Percentiles rank a stretch among this genome's conserved stretches.
phyloP scores from a whole-genome alignment of 805 yeast genomes.

The Kluyveromyces dobzhanskii region DNA sequence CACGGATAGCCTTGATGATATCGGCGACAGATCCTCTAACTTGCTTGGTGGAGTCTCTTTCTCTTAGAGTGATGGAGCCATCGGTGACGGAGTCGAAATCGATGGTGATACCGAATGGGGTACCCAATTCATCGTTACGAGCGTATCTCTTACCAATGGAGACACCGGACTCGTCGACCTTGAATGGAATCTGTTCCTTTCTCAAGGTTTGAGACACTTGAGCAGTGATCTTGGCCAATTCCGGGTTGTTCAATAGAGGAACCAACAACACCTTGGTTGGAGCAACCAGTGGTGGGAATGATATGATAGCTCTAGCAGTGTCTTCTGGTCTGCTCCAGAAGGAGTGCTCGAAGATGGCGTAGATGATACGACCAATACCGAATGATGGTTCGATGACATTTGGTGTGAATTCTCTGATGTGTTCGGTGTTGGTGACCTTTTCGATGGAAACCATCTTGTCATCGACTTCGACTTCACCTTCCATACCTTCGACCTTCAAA shows the following conservation, averaged over 20 bases:
- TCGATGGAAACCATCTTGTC: constrained; percentile 63
- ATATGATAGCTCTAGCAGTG: constrained; percentile 77
- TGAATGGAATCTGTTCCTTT: constrained; percentile 79
- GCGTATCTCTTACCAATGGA: constrained; percentile 97
- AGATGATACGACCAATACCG: constrained; percentile 96
- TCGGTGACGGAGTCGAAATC: constrained; percentile 91
- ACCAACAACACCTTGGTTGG: constrained; percentile 96
- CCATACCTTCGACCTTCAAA: constrained; percentile 59
- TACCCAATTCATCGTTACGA: constrained; percentile 96
- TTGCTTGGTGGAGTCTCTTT: constrained; percentile 94
- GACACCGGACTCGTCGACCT: constrained; percentile 94
- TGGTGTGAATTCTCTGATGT: constrained; percentile 91
- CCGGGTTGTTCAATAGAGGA: constrained; percentile 81
- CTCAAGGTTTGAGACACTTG: constrained; percentile 66
- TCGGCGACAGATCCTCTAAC: constrained; percentile 84
- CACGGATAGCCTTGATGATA: constrained; percentile 63
- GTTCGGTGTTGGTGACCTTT: constrained; percentile 74
- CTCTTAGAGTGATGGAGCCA: constrained; percentile 86
- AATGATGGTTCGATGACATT: constrained; percentile 98
- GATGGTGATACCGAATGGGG: constrained; percentile 96
- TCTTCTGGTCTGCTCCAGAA: constrained; percentile 95
- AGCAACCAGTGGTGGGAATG: constrained; percentile 92
- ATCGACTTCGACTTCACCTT: constrained; percentile 62
- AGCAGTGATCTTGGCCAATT: constrained; percentile 66
- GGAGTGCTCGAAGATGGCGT: constrained; percentile 85